Evolutionary conservation across 495 filamentous ascomycete species (phyloP).

Genomic region (Podospora tetraspora): DNA sequence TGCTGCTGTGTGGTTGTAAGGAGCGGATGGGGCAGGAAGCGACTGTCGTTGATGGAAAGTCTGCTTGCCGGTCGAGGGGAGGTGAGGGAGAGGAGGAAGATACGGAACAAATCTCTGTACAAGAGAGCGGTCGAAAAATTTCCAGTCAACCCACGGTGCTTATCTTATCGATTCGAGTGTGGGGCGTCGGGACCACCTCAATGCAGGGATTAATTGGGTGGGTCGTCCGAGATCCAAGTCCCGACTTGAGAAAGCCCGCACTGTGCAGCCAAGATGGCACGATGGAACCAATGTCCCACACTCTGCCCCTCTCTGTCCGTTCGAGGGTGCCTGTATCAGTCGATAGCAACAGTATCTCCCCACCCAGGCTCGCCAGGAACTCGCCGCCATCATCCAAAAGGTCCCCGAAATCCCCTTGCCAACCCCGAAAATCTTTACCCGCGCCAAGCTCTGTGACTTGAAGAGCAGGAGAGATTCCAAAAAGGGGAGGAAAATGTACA

Average conservation of each 20-base stretch:
- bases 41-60: conserved; percentile 12
- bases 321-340: background rate
- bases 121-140: conserved; percentile 10
- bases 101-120: background rate
- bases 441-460: background rate
- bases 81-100: background rate
- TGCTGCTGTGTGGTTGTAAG: conserved; percentile 4
- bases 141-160: conserved; percentile 6
- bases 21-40: conserved; percentile 8
- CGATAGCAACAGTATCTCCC: background rate
- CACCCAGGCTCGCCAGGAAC: background rate
- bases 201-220: background rate
- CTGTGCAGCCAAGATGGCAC: background rate
- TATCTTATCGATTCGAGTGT: conserved; percentile 15
- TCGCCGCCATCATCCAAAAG: background rate
- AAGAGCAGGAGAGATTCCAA: background rate
- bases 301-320: background rate
- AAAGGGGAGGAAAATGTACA: background rate
- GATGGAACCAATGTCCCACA: background rate
- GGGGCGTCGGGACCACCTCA: background rate
- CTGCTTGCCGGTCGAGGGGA: background rate
- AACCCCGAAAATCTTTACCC: background rate
- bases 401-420: background rate
- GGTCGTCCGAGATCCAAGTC: background rate
- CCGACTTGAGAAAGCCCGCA: background rate